Evolutionary conservation across 1,284 basidiomycete genomes (phyloP), one percentile per base, ranked within the genome.

Genomic region (Laetiporus sulphureus): DNA sequence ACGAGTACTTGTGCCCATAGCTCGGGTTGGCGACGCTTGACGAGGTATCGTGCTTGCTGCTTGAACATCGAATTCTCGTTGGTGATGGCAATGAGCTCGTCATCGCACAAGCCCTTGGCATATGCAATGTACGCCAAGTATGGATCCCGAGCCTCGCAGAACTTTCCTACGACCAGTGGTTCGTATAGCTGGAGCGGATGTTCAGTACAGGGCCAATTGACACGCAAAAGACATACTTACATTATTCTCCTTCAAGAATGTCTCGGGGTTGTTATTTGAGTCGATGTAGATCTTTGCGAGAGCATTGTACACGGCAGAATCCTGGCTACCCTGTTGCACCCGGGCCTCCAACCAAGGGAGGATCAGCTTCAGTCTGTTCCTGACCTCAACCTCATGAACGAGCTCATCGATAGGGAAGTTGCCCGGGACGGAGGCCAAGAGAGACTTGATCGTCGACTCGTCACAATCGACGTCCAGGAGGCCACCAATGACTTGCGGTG

Each of bases 31-130:
- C 95, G 89, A 52, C 96, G 84, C 70, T 95, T 97, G 61, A 98
- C 91, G 48, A 99, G 82, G 69, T 99, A 99, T 30, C 96, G 83
- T 41, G 96, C 91, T 67, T 99, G 96, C 61, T 99, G 95, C 71
- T 99, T 99, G 79, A 96, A 99, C 96, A 99, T 99, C 24, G 93
- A 87, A 71, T 99, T 99, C 56, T 97, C 95, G 63, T 99, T 99
- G 42, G 96, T 99, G 65, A 99, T 95, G 24, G 80, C 66, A 61
- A 99, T 93, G 53, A 99, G 79, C 67, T 99, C 96, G 10, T 99
- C 93, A 55, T 99, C 96, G 60, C 96, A 99, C 70, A 98, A 89
- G 52, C 96, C 96, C 67, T 99, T 99, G 40, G 96, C 96, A 63
- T 99, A 99, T 1, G 96, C 96, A 57, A 99, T 99, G 71, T 96